phyloP scores from a whole-genome alignment of 169 alveolate species.

The Plasmodium malariae region DNA sequence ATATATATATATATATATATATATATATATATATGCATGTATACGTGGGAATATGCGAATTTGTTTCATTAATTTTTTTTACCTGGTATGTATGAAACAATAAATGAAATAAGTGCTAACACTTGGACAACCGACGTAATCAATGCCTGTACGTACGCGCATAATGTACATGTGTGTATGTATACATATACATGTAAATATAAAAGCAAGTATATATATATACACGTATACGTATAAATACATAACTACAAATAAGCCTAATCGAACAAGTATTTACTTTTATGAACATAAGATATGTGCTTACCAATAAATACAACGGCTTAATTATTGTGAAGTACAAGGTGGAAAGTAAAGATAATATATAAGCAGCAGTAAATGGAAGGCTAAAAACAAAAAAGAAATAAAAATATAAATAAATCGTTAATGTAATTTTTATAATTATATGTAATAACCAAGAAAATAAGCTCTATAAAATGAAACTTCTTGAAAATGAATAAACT shows the following conservation, averaged over 20 bases:
- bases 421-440: too few relatives aligned
- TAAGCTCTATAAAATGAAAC: too few relatives aligned
- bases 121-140: slow-evolving; percentile 73
- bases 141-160: slow-evolving; percentile 14
- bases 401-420: too few relatives aligned
- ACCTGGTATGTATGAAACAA: slow-evolving; percentile 76
- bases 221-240: neutral
- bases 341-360: slow-evolving; percentile 53
- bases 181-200: neutral
- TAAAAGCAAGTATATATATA: too few relatives aligned
- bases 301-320: slow-evolving; percentile 63
- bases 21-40: neutral
- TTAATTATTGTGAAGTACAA: slow-evolving; percentile 58
- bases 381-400: slow-evolving; percentile 22
- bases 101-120: slow-evolving; percentile 67
- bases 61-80: neutral
- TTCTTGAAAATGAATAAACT: too few relatives aligned
- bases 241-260: neutral
- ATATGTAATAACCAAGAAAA: too few relatives aligned
- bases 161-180: neutral
- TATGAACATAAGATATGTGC: neutral
- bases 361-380: slow-evolving; percentile 72
- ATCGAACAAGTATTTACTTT: too few relatives aligned
- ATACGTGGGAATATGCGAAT: neutral
- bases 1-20: neutral